phyloP scores from a whole-genome alignment of 805 yeast species.

The Maudiozyma turicensis region DNA sequence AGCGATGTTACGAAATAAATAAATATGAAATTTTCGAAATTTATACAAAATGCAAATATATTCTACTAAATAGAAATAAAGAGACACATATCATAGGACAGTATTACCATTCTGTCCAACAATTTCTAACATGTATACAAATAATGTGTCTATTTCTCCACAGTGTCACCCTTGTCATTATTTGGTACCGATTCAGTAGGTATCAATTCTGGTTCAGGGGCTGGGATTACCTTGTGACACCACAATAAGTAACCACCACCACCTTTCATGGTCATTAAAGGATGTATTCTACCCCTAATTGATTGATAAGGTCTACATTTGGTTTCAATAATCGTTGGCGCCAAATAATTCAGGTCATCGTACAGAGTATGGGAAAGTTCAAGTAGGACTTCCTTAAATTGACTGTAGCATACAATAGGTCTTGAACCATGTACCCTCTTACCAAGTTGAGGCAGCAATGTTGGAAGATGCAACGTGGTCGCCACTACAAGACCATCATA shows the following conservation, averaged over 20 bases:
- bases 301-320: conserved; percentile 85
- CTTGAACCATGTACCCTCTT: conserved; percentile 73
- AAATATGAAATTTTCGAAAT: background rate
- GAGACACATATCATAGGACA: no score
- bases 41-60: background rate
- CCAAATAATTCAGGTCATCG: conserved; percentile 60
- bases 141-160: background rate
- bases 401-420: conserved; percentile 74
- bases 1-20: background rate
- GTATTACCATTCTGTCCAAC: background rate
- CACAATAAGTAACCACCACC: conserved; percentile 82
- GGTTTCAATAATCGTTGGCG: conserved; percentile 75
- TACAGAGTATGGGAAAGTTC: conserved; percentile 58
- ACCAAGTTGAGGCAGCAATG: conserved; percentile 52
- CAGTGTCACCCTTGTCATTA: background rate
- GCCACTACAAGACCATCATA: conserved; percentile 73
- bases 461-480: conserved; percentile 59
- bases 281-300: conserved; percentile 88
- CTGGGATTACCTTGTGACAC: conserved; percentile 59
- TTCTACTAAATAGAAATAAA: background rate
- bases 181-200: background rate
- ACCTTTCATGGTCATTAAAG: conserved; percentile 85
- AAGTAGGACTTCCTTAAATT: conserved; percentile 68
- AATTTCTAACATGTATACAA: background rate
- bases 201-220: conserved; percentile 11